Evolutionary conservation across 768 basidiomycete genomes (phyloP).

Genomic region (Mycena vitilis): DNA sequence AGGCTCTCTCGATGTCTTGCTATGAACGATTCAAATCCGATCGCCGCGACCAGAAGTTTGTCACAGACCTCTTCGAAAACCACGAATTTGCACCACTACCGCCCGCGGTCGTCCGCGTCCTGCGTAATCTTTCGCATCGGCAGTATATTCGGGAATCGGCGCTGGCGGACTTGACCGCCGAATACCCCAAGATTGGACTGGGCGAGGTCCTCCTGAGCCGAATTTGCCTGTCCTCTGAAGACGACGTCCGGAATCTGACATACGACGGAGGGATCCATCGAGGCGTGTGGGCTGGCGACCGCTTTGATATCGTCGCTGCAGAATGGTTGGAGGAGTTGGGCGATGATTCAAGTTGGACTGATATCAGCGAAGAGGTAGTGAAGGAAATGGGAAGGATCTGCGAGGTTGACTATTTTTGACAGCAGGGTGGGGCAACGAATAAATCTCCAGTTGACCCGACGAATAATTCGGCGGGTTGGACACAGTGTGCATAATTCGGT

Average conservation of each 20-base stretch:
- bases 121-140: constrained; percentile 10
- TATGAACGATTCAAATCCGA: not conserved
- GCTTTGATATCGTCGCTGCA: constrained; percentile 31
- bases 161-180: not conserved
- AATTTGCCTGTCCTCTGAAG: constrained; percentile 35
- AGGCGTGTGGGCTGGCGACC: constrained; percentile 39
- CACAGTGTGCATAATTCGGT: too few relatives aligned
- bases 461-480: too few relatives aligned
- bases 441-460: too few relatives aligned
- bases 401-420: not conserved
- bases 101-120: not conserved
- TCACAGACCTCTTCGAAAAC: not conserved
- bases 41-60: not conserved
- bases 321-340: constrained; percentile 19
- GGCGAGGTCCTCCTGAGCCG: constrained; percentile 25
- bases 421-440: too few relatives aligned
- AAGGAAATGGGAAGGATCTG: constrained; percentile 15
- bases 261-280: constrained; percentile 34
- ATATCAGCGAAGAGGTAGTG: constrained; percentile 15
- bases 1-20: not conserved
- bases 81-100: not conserved
- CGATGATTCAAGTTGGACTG: constrained; percentile 8
- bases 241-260: constrained; percentile 6
- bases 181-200: not conserved
- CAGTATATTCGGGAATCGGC: constrained; percentile 14